Base-by-base conservation (phyloP, 345 rosid species). In the Atalantia buxifolia region DNA sequence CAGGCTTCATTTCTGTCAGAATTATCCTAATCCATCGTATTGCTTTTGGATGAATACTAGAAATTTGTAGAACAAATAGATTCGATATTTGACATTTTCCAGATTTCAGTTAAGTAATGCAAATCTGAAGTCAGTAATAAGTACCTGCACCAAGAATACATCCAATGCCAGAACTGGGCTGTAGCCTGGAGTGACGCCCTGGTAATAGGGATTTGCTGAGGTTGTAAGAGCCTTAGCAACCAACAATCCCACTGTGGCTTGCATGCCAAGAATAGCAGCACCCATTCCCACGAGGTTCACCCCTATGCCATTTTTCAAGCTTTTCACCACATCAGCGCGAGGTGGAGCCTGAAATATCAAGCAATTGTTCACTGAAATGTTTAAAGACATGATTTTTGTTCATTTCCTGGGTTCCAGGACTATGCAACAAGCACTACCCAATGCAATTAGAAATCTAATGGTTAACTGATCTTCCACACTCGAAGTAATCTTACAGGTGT, bases 211-310 rank as follows among this genome's bases (percentile, higher is more conserved):
- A 84, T 85, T 94, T 13, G 94, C 92, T 7, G 98, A 87, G 55
- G 99, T 84, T 77, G 99, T 94, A 75, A 94, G 90, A 79, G 98
- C 98, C 87, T 92, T 94, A n/a, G 98, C 98, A 28, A 93, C 96
- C 80, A 94, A 79, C 60, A 80, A 83, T 27, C 99, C 98, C 1
- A 97, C 96, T 1, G 93, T 97, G 78, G 99, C 98, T 91, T 92
- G 98, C 98, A 94, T 88, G 59, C 98, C 99, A 65, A 94, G 93
- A 74, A 97, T 78, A 33, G 98, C 92, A 60, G 98, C 92, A 24
- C 95, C 99, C 99, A 97, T 91, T 71, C 98, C 98, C 69, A 97
- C 71, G 71, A 97, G 82, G 84, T 97, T 97, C 84, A 97, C 77
- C 53, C 82, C 72, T 45, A 97, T 92, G 76, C 99, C 97, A 40